Evolutionary conservation across 73 alveolate species (phyloP).

Genomic region (Uronychia setigera): DNA sequence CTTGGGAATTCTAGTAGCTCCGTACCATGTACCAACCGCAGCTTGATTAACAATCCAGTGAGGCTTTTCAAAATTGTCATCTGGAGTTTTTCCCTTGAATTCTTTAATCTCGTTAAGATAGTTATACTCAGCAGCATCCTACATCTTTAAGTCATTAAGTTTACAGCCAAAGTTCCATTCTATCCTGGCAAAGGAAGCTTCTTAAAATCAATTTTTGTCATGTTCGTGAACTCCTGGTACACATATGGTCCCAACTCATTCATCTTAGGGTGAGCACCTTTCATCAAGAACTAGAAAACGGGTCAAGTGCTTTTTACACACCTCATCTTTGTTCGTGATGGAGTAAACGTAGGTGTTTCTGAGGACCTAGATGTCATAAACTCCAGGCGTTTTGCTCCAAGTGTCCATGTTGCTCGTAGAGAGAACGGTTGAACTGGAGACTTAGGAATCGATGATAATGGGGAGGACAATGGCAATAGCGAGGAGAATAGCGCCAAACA

Average conservation of each 20-base stretch:
- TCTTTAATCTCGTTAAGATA: not conserved
- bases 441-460: not conserved
- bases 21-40: slow-evolving; percentile 50
- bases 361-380: slow-evolving; percentile 22
- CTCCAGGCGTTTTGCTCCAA: slow-evolving; percentile 60
- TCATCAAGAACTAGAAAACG: slow-evolving; percentile 1
- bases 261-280: slow-evolving; percentile 26
- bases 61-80: slow-evolving; percentile 10
- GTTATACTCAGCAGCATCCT: not conserved
- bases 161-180: not conserved
- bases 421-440: not conserved
- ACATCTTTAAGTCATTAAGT: no score
- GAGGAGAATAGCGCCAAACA: not conserved
- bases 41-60: slow-evolving; percentile 50
- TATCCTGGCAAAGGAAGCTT: not conserved
- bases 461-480: slow-evolving; percentile 7
- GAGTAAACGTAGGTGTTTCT: slow-evolving; percentile 17
- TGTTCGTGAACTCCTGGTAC: not conserved
- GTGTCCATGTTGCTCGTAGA: slow-evolving; percentile 18
- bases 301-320: not conserved
- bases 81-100: not conserved
- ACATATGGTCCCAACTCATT: slow-evolving; percentile 48
- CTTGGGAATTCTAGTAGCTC: slow-evolving; percentile 22
- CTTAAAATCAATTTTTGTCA: not conserved
- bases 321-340: slow-evolving; percentile 39